Percentiles rank a stretch among this genome's conserved stretches.
phyloP scores from a whole-genome alignment of 257 asterid genomes.

The Plantago major region DNA sequence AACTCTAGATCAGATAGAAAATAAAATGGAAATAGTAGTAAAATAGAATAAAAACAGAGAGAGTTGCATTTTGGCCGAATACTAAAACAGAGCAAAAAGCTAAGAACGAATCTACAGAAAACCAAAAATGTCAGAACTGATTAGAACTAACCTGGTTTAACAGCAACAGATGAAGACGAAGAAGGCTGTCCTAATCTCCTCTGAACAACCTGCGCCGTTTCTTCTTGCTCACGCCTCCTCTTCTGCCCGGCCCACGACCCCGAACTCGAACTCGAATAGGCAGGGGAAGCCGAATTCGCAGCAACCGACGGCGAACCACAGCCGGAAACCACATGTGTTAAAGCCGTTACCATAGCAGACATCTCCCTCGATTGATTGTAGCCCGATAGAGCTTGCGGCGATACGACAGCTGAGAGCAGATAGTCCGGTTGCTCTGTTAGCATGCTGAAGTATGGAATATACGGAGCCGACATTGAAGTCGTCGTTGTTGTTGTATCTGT shows the following conservation, averaged over 20 bases:
- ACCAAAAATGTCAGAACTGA: slow-evolving; percentile 12
- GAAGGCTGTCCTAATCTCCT: not conserved
- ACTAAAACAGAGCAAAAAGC: too few relatives aligned
- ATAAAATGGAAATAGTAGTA: too few relatives aligned
- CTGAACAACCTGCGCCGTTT: slow-evolving; percentile 8
- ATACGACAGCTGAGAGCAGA: slow-evolving; percentile 33
- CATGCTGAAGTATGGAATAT: slow-evolving; percentile 20
- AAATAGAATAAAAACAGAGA: too few relatives aligned
- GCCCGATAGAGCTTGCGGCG: slow-evolving; percentile 32
- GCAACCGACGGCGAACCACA: slow-evolving; percentile 13
- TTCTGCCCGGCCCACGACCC: slow-evolving; percentile 76
- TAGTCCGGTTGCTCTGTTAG: slow-evolving; percentile 38
- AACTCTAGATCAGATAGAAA: too few relatives aligned
- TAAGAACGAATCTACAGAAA: too few relatives aligned
- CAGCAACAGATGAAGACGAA: slow-evolving; percentile 29
- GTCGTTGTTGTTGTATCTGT: slow-evolving; percentile 27
- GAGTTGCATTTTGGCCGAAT: too few relatives aligned
- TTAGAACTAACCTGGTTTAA: slow-evolving; percentile 43
- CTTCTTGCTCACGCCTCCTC: slow-evolving; percentile 58
- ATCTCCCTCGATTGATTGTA: slow-evolving; percentile 38
- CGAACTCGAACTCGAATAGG: slow-evolving; percentile 65
- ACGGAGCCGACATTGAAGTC: not conserved
- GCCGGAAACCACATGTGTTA: slow-evolving; percentile 61
- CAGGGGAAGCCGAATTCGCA: slow-evolving; percentile 45
- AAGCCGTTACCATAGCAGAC: slow-evolving; percentile 72